Evolutionary conservation across 2,329 filamentous ascomycete species (phyloP).

Genomic region (Metarhizium anisopliae): DNA sequence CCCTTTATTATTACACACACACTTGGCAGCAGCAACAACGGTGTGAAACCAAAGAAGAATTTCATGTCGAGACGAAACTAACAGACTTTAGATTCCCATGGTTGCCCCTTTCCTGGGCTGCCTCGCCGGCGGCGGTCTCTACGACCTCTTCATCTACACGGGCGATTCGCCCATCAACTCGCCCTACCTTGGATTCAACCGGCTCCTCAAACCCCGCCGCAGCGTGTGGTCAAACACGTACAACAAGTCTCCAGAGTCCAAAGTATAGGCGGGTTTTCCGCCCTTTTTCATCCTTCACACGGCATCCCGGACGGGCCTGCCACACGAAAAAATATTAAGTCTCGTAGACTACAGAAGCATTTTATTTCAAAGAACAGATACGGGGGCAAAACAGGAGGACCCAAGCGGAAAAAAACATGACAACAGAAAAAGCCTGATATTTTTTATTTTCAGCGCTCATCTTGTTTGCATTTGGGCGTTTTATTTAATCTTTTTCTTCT

Average conservation of each 20-base stretch:
- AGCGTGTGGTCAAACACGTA: conserved; percentile 29
- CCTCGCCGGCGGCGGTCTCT: conserved; percentile 55
- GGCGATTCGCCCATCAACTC: conserved; percentile 63
- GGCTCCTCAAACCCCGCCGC: conserved; percentile 29
- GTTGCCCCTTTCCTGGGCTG: conserved; percentile 60
- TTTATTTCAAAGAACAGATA: not conserved
- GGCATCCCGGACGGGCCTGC: not conserved
- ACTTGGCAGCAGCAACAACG: too few species aligned
- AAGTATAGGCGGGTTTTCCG: conserved; percentile 8
- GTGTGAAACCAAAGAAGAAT: too few species aligned
- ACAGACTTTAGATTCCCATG: conserved; percentile 51
- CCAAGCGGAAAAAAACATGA: not conserved
- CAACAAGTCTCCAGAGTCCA: conserved; percentile 12
- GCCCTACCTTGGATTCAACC: conserved; percentile 53
- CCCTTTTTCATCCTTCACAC: not conserved
- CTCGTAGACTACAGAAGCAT: not conserved
- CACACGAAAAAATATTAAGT: not conserved
- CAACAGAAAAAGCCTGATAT: not conserved
- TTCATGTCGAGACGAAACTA: not conserved
- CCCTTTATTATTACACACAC: not conserved
- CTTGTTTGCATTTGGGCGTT: not conserved
- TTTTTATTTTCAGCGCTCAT: not conserved
- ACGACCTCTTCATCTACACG: conserved; percentile 60
- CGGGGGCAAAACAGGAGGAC: not conserved
- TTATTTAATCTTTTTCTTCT: not conserved